phyloP scores from a whole-genome alignment of 352 stramenopile species.

The Globisporangium orthogonon region DNA sequence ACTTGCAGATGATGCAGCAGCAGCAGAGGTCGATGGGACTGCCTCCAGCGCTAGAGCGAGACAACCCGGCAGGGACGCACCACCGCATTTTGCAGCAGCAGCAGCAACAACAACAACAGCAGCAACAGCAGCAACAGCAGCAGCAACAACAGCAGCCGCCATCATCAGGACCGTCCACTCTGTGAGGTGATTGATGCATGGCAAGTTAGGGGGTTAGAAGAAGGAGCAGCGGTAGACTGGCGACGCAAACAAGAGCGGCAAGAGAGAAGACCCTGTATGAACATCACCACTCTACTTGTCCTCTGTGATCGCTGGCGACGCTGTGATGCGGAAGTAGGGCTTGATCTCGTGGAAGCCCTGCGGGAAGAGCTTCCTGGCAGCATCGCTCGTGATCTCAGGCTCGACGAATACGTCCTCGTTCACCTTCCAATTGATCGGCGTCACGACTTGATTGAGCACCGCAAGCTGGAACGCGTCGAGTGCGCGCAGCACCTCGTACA shows the following conservation, averaged over 20 bases:
- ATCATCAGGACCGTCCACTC: not conserved
- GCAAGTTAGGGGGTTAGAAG: not conserved
- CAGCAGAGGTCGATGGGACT: slow-evolving; percentile 22
- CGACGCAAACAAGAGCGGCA: not conserved
- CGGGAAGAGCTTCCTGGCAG: slow-evolving; percentile 75
- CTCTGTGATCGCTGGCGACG: slow-evolving; percentile 50
- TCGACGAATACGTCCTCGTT: slow-evolving; percentile 86
- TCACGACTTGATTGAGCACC: slow-evolving; percentile 71
- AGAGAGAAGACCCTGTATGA: slow-evolving; percentile 13
- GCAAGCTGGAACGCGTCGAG: slow-evolving; percentile 69
- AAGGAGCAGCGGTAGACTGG: not conserved
- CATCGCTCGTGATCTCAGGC: slow-evolving; percentile 45
- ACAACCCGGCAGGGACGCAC: slow-evolving; percentile 18
- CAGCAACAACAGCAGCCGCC: not conserved
- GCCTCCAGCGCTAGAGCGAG: slow-evolving; percentile 7
- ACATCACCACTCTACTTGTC: slow-evolving; percentile 28
- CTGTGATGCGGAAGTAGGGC: slow-evolving; percentile 67
- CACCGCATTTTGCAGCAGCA: slow-evolving; percentile 30
- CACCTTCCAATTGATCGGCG: slow-evolving; percentile 81
- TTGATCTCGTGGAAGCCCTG: slow-evolving; percentile 83
- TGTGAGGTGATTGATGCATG: not conserved
- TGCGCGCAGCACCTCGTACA: slow-evolving; percentile 72
- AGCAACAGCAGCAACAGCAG: slow-evolving; percentile 7
- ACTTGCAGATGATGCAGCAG: slow-evolving; percentile 43
- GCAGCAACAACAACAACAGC: slow-evolving; percentile 19